These are phyloP conservation scores for Leishmania mexicana DNA, from an alignment of 208 protist species.

Conservation along the genomic window DNA sequence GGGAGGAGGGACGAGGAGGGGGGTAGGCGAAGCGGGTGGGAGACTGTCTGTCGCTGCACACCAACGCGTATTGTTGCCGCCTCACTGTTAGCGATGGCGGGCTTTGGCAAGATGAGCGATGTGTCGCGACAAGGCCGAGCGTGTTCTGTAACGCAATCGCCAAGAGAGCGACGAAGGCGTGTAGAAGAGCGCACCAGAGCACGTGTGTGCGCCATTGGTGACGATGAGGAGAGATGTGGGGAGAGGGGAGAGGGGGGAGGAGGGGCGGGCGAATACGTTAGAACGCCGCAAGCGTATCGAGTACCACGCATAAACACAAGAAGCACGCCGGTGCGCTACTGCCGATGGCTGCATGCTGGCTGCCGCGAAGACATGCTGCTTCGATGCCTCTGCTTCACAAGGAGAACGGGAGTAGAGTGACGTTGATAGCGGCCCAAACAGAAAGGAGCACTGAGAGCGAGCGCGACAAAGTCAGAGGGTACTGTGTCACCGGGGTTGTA, in stretches of 20 bases:
- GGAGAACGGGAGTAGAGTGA: background rate
- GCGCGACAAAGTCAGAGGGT: background rate
- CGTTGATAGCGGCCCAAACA: background rate
- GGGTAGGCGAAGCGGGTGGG: background rate
- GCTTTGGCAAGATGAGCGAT: background rate
- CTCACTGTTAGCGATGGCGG: background rate
- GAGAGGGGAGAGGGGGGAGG: background rate
- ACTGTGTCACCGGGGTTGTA: no score
- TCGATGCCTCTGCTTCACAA: background rate
- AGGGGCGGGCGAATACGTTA: background rate
- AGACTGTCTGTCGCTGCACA: background rate
- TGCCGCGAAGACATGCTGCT: background rate
- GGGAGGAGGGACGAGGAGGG: background rate
- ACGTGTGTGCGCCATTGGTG: background rate
- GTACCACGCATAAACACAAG: background rate
- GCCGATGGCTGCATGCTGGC: background rate
- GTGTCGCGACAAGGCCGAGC: background rate
- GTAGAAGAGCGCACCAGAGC: background rate
- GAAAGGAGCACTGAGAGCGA: background rate
- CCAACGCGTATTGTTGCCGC: background rate
- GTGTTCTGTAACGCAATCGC: background rate
- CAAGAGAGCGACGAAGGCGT: background rate
- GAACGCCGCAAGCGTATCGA: background rate
- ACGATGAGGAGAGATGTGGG: background rate
- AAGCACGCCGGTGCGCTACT: background rate